Evolutionary conservation across 2,329 filamentous ascomycete genomes (phyloP), one percentile per base, ranked within the genome.

Genomic region (Alternaria hordeiaustralica): DNA sequence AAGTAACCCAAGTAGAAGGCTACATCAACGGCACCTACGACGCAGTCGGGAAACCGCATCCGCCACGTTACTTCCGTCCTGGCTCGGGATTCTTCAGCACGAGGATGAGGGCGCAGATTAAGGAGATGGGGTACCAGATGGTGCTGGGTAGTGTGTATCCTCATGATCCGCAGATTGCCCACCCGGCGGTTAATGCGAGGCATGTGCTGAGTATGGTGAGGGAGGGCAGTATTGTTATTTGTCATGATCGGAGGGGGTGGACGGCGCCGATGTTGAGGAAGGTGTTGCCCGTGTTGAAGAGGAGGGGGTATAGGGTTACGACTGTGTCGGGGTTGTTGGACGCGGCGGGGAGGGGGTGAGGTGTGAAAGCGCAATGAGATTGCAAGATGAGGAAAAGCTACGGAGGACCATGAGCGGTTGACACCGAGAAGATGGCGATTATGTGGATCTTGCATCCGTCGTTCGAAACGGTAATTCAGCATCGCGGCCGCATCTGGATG

Each of bases 81-180:
- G 94, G 94, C 0, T 94, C 90, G 0, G 94, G 94, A 13, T 90
- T 96, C 78, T 97, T 97, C 82, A 93, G 87, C 73, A 82, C 83
- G 45, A 79, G 87, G 18, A 94, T 97, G 89, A 84, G 91, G 15
- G 74, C 74, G 33, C 76, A 90, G 36, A 80, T 93, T 8, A 80
- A 81, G 33, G 83, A 81, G 55, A 76, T 93, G 64, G 90, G 89
- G 5, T 94, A 93, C 79, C 84, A 85, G 54, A 84, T 96, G 55
- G 90, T 94, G n/a, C 82, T 97, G 43, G 94, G 94, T 3, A 90
- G 89, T 78, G 89, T 97, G 44, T 97, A 96, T 80, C 94, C 94
- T 6, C 93, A 97, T 81, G 94, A 97, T 81, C 89, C 94, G n/a
- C 93, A 96, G 84, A 90, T 97, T 61, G 84, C 84, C 10, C 90